Percentiles rank a stretch among this genome's conserved stretches.
Evolutionary conservation across 257 asterid species (phyloP).

Genomic region (Avicennia marina): DNA sequence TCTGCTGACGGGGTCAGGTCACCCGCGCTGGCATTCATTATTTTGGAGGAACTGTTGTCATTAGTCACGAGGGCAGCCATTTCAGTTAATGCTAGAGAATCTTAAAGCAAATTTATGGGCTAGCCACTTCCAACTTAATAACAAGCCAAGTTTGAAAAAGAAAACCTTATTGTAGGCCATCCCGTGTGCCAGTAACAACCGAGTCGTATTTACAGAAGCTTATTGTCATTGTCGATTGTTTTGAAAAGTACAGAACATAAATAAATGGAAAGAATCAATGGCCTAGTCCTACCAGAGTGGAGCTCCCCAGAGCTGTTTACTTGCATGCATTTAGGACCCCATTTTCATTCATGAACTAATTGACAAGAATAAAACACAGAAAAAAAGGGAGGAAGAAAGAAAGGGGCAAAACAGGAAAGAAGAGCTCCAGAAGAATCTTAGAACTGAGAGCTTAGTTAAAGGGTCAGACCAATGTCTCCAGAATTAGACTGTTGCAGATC

Average conservation of each 20-base stretch:
- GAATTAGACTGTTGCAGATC: constrained; percentile 14
- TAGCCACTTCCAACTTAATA: not conserved
- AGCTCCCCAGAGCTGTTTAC: constrained; percentile 31
- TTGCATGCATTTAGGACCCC: constrained; percentile 43
- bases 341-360: constrained; percentile 29
- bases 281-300: constrained; percentile 29
- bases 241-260: constrained; percentile 15
- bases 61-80: too few species aligned
- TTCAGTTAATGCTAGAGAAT: too few species aligned
- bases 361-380: too few species aligned
- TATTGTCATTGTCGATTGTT: constrained; percentile 20
- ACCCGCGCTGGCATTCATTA: too few species aligned
- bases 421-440: constrained; percentile 43
- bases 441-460: constrained; percentile 39
- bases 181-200: not conserved
- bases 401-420: constrained; percentile 19
- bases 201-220: constrained; percentile 17
- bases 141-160: too few species aligned
- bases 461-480: constrained; percentile 34
- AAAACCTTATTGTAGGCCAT: not conserved
- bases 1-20: too few species aligned
- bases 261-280: constrained; percentile 34
- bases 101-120: not conserved
- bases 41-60: too few species aligned
- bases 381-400: too few species aligned